Evolutionary conservation across 2,329 filamentous ascomycete species (phyloP), one percentile per base, ranked within the genome.

Genomic region (Didymella lethalis): DNA sequence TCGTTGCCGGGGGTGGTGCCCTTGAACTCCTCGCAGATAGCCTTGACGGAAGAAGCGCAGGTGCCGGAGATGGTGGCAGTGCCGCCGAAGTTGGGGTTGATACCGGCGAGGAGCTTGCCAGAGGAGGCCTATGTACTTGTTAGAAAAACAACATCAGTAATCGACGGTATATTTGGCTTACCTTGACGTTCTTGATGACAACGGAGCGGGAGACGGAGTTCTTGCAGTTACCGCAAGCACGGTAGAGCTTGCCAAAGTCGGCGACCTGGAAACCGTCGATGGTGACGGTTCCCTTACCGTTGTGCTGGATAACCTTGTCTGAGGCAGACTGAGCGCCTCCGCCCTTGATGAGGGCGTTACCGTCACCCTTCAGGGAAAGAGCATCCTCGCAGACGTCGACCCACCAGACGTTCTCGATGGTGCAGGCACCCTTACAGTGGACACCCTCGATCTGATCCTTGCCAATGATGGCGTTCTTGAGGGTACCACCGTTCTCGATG

Each of bases 81-180:
- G 64, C 82, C 81, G 16, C 80, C 81, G 63, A 80, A 84, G 78
- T 84, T 85, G 57, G 76, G 76, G 76, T 84, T 84, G 72, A 84
- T 83, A 47, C 82, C 81, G 62, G 77, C 80, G 31, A 82, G 75
- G 50, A 75, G 68, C 58, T 82, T 82, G 55, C 76, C 72, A 47
- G 73, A 70, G 60, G 78, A 78, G 58, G 79, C 45, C 57, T 59
- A 1, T 11, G 3, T 16, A 14, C 0, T 14, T 7, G 45, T 54
- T 49, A 59, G 49, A 36, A 8, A 14, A 2, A 23, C 11, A n/a
- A 11, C 18, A 26, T 18, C 5, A 10, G 3, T 34, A 14, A 70
- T 41, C 69, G 43, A 69, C 18, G 78, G 76, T 46, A 49, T 43
- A 53, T 71, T 75, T 25, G 45, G 74, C 75, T 55, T 74, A 70